These are phyloP conservation scores for Lactarius quietus DNA, from an alignment of 768 basidiomycete genomes.

Conservation along the genomic window DNA sequence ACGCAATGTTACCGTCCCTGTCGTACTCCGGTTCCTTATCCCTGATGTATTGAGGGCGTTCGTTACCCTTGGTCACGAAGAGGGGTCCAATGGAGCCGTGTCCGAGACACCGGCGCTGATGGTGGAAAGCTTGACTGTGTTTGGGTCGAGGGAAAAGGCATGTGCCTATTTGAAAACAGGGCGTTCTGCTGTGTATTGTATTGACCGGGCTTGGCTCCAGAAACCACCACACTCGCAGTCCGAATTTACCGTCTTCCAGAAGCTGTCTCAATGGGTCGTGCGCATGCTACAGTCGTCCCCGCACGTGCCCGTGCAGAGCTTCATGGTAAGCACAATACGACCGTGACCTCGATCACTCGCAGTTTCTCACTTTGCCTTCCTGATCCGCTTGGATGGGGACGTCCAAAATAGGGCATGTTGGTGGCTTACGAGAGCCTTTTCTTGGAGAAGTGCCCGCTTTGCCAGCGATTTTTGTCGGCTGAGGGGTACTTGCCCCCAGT, in stretches of 20 bases:
- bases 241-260: conserved; percentile 59
- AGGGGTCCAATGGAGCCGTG: conserved; percentile 28
- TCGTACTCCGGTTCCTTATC: conserved; percentile 56
- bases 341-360: neutral
- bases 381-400: conserved; percentile 7
- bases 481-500: conserved; percentile 75
- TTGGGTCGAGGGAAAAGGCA: conserved; percentile 73
- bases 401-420: conserved; percentile 43
- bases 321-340: conserved; percentile 43
- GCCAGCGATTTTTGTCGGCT: conserved; percentile 60
- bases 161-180: conserved; percentile 1
- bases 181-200: neutral
- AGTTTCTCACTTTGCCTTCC: neutral
- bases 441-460: conserved; percentile 53
- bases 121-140: conserved; percentile 63
- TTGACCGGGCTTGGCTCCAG: conserved; percentile 34
- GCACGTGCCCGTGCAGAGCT: conserved; percentile 47
- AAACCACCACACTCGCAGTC: conserved; percentile 68
- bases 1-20: conserved; percentile 31
- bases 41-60: conserved; percentile 65
- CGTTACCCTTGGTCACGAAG: conserved; percentile 40
- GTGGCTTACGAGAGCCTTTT: conserved; percentile 60
- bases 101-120: conserved; percentile 34
- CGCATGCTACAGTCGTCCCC: conserved; percentile 55
- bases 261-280: conserved; percentile 62